Conservation (phyloP, 176 grass and related monocot species). For the Phoenix dactylifera region DNA sequence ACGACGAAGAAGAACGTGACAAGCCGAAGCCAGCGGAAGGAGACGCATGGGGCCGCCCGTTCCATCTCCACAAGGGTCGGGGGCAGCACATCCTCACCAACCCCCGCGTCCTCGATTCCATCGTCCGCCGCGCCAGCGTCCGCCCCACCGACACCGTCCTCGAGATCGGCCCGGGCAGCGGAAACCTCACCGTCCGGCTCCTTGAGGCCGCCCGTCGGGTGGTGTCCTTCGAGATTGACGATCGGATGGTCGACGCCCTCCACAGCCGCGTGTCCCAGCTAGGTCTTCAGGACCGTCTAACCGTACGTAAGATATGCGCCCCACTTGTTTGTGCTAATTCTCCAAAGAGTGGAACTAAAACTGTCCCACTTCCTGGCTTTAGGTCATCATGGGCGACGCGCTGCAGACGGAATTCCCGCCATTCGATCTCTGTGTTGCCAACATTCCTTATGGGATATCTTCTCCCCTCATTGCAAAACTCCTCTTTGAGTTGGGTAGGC, state of each 20-base stretch:
- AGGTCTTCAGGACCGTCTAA: slow-evolving; percentile 37
- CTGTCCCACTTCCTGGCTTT: not conserved
- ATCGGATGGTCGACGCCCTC: slow-evolving; percentile 62
- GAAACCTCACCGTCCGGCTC: slow-evolving; percentile 71
- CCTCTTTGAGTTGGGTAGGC: slow-evolving; percentile 31
- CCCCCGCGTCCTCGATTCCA: slow-evolving; percentile 67
- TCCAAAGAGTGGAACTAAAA: not conserved
- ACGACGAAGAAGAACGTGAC: not conserved
- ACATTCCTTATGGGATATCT: slow-evolving; percentile 77
- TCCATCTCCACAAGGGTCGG: slow-evolving; percentile 56
- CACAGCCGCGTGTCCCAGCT: slow-evolving; percentile 35
- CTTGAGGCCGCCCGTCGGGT: slow-evolving; percentile 35
- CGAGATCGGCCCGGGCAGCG: slow-evolving; percentile 75
- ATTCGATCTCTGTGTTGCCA: slow-evolving; percentile 73
- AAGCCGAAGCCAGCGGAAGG: slow-evolving; percentile 1
- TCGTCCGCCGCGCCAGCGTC: slow-evolving; percentile 34
- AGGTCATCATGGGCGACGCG: slow-evolving; percentile 62
- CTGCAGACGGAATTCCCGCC: slow-evolving; percentile 52
- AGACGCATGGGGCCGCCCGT: slow-evolving; percentile 62
- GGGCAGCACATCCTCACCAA: slow-evolving; percentile 81
- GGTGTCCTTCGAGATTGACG: slow-evolving; percentile 62
- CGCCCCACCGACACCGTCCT: slow-evolving; percentile 51
- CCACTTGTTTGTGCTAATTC: slow-evolving; percentile 43
- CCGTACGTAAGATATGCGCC: slow-evolving; percentile 23
- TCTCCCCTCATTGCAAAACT: slow-evolving; percentile 84